phyloP scores from a whole-genome alignment of 1,284 basidiomycete species.

The Coniferiporia weirii region DNA sequence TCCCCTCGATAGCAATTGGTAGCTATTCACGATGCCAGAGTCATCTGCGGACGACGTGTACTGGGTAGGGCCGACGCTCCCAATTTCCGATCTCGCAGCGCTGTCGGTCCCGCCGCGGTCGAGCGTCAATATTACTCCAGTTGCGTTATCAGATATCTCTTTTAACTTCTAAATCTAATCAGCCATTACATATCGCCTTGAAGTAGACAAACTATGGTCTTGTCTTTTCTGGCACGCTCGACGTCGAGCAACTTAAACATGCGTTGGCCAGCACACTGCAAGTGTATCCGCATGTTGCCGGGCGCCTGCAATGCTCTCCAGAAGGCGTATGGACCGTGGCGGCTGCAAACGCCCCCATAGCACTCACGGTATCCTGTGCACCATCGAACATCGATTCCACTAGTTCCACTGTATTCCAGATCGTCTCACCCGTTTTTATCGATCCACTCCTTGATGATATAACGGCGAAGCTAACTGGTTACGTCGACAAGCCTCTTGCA shows the following conservation, averaged over 20 bases:
- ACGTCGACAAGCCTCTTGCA: too few relatives aligned
- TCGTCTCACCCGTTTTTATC: too few relatives aligned
- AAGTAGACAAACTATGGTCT: neutral
- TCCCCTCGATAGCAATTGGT: too few relatives aligned
- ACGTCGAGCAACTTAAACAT: neutral
- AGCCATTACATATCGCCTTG: neutral
- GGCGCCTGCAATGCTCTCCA: neutral
- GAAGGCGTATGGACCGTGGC: neutral
- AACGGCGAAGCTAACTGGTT: too few relatives aligned
- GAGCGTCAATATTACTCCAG: neutral
- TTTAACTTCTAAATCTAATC: neutral
- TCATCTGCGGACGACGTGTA: neutral
- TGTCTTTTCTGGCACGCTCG: neutral
- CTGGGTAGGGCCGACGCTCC: neutral
- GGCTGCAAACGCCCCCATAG: neutral
- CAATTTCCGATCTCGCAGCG: neutral
- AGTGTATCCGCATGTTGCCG: neutral
- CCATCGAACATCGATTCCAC: too few relatives aligned
- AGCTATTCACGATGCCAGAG: too few relatives aligned
- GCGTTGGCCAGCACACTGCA: neutral
- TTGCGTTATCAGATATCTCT: neutral
- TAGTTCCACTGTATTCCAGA: too few relatives aligned
- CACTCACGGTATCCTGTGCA: neutral
- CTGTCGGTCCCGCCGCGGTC: neutral
- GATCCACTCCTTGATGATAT: too few relatives aligned